Conservation (phyloP, 306 rosid species). For the Dalbergia cochinchinensis region DNA sequence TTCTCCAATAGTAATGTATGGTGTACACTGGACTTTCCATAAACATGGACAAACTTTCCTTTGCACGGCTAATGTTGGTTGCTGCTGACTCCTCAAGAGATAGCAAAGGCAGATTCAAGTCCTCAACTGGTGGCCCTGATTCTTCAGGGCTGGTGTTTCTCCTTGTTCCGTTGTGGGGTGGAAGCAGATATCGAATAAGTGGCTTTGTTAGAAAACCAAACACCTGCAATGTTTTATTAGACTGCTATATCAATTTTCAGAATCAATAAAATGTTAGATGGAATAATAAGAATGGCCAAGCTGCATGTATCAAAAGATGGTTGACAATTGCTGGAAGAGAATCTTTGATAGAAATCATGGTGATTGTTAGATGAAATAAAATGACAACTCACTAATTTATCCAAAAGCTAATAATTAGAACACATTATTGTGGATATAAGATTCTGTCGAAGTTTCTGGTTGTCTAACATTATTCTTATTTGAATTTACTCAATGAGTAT, state of each 20-base stretch:
- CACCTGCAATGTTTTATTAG: slow-evolving; percentile 58
- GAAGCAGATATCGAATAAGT: slow-evolving; percentile 69
- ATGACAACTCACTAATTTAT: too few species aligned
- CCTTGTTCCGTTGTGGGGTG: slow-evolving; percentile 47
- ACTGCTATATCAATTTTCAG: slow-evolving; percentile 17
- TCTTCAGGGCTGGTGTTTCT: slow-evolving; percentile 37
- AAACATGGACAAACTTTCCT: slow-evolving; percentile 76
- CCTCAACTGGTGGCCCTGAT: slow-evolving; percentile 50
- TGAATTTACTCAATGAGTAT: too few species aligned
- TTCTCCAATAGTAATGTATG: slow-evolving; percentile 84
- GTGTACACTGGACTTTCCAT: slow-evolving; percentile 84
- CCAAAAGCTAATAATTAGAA: too few species aligned
- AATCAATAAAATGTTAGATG: background rate
- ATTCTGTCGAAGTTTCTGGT: too few species aligned
- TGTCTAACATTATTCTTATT: too few species aligned
- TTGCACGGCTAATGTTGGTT: slow-evolving; percentile 75
- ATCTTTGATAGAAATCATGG: too few species aligned
- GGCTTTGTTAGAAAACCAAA: slow-evolving; percentile 87
- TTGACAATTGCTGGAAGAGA: background rate
- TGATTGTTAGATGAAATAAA: too few species aligned
- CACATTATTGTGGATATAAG: too few species aligned
- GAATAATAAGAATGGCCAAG: slow-evolving; percentile 28
- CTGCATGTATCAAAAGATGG: background rate
- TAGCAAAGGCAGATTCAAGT: slow-evolving; percentile 71
- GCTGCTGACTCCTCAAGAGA: slow-evolving; percentile 75